phyloP scores from a whole-genome alignment of 192 early-diverging fungal genomes.

The Coemansia sp. region DNA sequence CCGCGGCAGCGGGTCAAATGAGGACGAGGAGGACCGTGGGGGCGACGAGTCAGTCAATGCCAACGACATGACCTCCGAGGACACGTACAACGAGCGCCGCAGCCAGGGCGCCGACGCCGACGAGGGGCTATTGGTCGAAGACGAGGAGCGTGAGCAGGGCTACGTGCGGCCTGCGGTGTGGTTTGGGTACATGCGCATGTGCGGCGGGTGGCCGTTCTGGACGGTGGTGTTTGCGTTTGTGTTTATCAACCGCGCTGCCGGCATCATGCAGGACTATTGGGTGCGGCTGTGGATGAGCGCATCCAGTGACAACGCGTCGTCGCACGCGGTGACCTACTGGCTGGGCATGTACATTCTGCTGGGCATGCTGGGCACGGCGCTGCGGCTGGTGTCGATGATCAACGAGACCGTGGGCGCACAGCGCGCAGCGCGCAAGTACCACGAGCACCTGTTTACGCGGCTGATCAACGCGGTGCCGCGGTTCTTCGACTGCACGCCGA shows the following conservation, averaged over 20 bases:
- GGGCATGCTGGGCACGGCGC: constrained; percentile 47
- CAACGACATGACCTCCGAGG: constrained; percentile 26
- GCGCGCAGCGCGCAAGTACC: constrained; percentile 56
- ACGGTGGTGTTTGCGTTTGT: constrained; percentile 8
- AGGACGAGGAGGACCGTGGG: neutral
- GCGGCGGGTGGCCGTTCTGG: constrained; percentile 67
- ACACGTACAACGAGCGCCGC: constrained; percentile 24
- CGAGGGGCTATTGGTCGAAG: constrained; percentile 65
- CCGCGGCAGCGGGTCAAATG: neutral
- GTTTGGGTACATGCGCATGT: constrained; percentile 67
- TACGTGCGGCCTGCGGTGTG: constrained; percentile 73
- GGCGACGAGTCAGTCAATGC: neutral
- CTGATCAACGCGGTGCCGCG: constrained; percentile 71
- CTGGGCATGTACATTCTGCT: constrained; percentile 59
- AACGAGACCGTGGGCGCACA: constrained; percentile 35
- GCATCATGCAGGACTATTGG: constrained; percentile 61
- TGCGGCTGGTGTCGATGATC: constrained; percentile 32
- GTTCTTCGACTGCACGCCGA: constrained; percentile 90
- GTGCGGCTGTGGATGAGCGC: constrained; percentile 58
- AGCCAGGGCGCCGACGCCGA: neutral
- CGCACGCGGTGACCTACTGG: constrained; percentile 43
- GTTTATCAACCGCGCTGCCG: constrained; percentile 47
- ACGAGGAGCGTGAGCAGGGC: constrained; percentile 82
- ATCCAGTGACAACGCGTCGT: neutral
- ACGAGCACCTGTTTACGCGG: constrained; percentile 55